Percentiles rank a stretch among this genome's conserved stretches.
phyloP scores from a whole-genome alignment of 2,329 filamentous ascomycete genomes.

The Alternaria panax region DNA sequence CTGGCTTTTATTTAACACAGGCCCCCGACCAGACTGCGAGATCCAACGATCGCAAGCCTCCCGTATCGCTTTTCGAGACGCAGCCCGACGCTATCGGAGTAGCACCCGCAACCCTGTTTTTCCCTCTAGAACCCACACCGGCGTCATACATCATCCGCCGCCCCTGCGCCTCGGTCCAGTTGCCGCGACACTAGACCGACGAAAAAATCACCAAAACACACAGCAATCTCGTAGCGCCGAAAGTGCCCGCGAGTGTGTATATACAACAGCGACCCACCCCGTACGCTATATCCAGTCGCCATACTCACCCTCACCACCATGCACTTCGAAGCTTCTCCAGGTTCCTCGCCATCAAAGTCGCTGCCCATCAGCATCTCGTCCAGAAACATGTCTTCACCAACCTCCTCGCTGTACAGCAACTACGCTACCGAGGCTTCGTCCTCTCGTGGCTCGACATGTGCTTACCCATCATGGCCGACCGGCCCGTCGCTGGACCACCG shows the following conservation, averaged over 20 bases:
- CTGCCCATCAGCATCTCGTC: conserved; percentile 48
- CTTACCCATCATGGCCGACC: conserved; percentile 52
- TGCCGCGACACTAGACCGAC: conserved; percentile 31
- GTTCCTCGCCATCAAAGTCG: conserved; percentile 49
- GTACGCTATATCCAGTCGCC: conserved; percentile 19
- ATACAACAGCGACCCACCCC: conserved; percentile 38
- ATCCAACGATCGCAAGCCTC: conserved; percentile 14
- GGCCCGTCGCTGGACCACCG: conserved; percentile 48
- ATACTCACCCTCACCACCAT: conserved; percentile 24
- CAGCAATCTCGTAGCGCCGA: conserved; percentile 27
- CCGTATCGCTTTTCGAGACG: conserved; percentile 13
- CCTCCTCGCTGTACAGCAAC: conserved; percentile 48
- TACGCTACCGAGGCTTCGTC: conserved; percentile 40
- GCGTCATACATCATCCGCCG: conserved; percentile 38
- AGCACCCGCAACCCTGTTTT: conserved; percentile 28
- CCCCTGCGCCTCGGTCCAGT: conserved; percentile 39
- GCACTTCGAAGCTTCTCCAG: conserved; percentile 49
- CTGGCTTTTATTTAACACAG: conserved; percentile 17
- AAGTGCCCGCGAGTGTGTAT: conserved; percentile 34
- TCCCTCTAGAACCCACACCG: conserved; percentile 18
- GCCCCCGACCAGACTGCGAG: conserved; percentile 15
- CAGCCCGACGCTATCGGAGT: conserved; percentile 24
- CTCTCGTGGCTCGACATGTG: conserved; percentile 46
- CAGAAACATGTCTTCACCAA: conserved; percentile 47
- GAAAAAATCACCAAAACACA: conserved; percentile 17